These are phyloP conservation scores for Sungouiella blattae DNA, from an alignment of 805 yeast species.

Conservation along the genomic window DNA sequence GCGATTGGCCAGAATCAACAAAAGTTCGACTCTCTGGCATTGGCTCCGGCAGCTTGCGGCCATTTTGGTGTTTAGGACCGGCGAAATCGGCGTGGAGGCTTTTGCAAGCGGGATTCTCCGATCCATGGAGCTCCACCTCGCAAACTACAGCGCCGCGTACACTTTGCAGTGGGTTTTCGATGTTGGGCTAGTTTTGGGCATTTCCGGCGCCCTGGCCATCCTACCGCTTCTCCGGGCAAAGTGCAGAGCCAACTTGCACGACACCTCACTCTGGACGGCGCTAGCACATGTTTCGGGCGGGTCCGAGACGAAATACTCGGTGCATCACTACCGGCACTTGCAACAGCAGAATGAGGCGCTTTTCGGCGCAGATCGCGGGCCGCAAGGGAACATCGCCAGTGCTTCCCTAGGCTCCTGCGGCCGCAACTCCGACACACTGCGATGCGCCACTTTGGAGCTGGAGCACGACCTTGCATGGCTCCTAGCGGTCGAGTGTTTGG, in stretches of 20 bases:
- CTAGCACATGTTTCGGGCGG: too few relatives aligned
- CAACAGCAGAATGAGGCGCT: too few relatives aligned
- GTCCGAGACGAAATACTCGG: too few relatives aligned
- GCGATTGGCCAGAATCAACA: conserved; percentile 33
- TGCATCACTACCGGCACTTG: too few relatives aligned
- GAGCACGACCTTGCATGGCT: background rate
- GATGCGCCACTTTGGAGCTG: too few relatives aligned
- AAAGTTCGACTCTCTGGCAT: conserved; percentile 38
- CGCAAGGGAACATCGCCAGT: too few relatives aligned
- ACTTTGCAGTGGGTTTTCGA: conserved; percentile 28
- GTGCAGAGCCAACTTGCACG: conserved; percentile 1
- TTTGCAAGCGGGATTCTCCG: conserved; percentile 15
- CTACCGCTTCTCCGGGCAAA: background rate
- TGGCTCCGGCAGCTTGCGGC: conserved; percentile 20
- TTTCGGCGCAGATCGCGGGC: too few relatives aligned
- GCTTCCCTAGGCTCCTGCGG: too few relatives aligned
- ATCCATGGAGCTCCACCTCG: conserved; percentile 33
- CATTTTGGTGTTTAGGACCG: conserved; percentile 8
- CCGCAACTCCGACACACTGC: too few relatives aligned
- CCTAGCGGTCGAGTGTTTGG: background rate
- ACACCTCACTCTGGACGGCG: conserved; percentile 1
- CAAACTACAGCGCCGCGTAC: conserved; percentile 37
- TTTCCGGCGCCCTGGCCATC: background rate
- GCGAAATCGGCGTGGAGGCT: background rate
- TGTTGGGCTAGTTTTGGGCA: background rate